Base-by-base conservation (phyloP, 805 yeast species). In the Barnettozyma vustinii region DNA sequence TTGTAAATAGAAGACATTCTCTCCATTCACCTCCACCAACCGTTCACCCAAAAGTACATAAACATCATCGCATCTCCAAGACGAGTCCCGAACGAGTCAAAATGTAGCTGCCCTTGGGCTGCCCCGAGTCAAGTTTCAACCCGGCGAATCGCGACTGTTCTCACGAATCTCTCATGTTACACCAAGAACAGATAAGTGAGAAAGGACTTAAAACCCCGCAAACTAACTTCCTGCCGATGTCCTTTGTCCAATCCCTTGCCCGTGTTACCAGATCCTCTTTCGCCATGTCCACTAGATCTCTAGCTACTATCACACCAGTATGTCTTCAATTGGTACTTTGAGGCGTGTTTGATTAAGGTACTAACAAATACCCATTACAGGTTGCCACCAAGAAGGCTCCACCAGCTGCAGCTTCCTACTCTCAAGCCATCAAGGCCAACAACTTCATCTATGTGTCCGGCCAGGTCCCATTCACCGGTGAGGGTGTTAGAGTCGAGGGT, bases 371-470 rank as follows among this genome's bases (percentile, higher is more conserved):
- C 19, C 13, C 13, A 15, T 9, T 45, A 61, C 63, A 74, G 77
- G 83, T 88, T 51, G 74, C 77, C 59, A 81, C 96, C 46, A 73
- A 80, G 54, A 74, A 73, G 57, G 96, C 98, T 35, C 98, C 99
- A 57, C 90, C 96, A 51, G 96, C 98, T 52, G 97, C 96, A 37
- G 98, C 97, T 36, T 81, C 96, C 13, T 92, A 92, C 70, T 88
- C 96, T 26, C 99, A 94, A 70, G 99, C 98, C 43, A 80, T 91
- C 68, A 90, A 87, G 72, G 96, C 83, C 60, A 88, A 87, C 68
- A 80, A 96, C 52, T 81, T 89, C 67, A 70, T 94, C 66, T 94
- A 85, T 67, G 89, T 94, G 50, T 87, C 96, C 47, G 99, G 99
- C 48, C 99, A 94, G 73, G 84, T 94, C 53, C 97, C 98, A 47